Percentiles rank a stretch among this genome's conserved stretches.
Conservation (phyloP, 352 stramenopile genomes). For the Ophiocytium majus region DNA sequence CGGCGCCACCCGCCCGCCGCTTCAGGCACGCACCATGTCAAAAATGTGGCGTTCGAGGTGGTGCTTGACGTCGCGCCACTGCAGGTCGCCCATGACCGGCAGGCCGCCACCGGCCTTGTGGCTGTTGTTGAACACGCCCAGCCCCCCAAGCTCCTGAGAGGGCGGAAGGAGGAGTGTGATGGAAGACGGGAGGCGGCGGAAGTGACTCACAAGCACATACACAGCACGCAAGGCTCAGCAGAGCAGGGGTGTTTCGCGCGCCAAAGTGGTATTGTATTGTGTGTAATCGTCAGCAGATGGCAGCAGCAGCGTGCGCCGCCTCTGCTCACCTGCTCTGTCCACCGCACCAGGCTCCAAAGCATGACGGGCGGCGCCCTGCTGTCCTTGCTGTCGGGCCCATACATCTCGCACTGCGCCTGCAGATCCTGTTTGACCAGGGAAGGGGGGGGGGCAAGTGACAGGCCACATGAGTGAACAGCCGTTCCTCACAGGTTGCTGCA, state of each 20-base stretch:
- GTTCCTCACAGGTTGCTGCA: too few species aligned
- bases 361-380: constrained; percentile 40
- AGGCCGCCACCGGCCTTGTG: constrained; percentile 41
- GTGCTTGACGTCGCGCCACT: constrained; percentile 51
- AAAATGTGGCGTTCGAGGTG: constrained; percentile 51
- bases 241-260: too few species aligned
- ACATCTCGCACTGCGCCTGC: constrained; percentile 7
- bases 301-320: too few species aligned
- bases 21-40: constrained; percentile 29
- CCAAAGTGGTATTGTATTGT: too few species aligned
- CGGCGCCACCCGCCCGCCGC: not conserved
- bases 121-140: constrained; percentile 53
- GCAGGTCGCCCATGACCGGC: constrained; percentile 42
- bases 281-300: too few species aligned
- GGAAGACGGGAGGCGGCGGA: too few species aligned
- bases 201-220: too few species aligned
- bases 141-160: not conserved
- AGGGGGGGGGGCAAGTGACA: not conserved
- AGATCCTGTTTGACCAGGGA: not conserved
- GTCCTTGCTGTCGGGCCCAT: constrained; percentile 12
- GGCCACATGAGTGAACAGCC: too few species aligned
- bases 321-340: constrained; percentile 36
- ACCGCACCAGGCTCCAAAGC: constrained; percentile 47
- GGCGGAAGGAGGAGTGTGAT: too few species aligned
- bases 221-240: too few species aligned